Evolutionary conservation across 2,329 filamentous ascomycete species (phyloP).

Genomic region (Sporothrix protearum): DNA sequence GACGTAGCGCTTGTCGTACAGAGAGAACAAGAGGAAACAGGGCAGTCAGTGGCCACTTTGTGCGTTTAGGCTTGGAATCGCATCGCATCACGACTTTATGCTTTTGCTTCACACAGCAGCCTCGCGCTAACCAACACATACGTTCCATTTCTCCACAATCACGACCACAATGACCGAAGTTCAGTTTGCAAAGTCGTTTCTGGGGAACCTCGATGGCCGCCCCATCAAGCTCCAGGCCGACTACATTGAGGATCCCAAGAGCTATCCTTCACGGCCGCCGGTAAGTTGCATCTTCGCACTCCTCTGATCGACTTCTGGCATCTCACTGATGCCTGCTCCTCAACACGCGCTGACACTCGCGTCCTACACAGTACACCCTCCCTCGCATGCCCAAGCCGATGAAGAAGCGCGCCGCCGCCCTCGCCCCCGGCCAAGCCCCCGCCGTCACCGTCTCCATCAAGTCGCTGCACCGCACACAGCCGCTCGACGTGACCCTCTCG

Average conservation of each 20-base stretch:
- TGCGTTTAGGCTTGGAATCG: background rate
- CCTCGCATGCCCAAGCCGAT: constrained; percentile 62
- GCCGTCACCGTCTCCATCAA: constrained; percentile 62
- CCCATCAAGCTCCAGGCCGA: constrained; percentile 81
- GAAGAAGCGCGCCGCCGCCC: constrained; percentile 44
- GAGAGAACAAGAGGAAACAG: background rate
- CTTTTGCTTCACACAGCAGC: background rate
- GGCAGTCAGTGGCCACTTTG: background rate
- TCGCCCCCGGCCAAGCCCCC: constrained; percentile 51
- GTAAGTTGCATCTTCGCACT: constrained; percentile 53
- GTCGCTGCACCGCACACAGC: constrained; percentile 67
- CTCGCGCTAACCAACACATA: background rate
- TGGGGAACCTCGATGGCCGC: constrained; percentile 72
- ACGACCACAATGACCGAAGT: constrained; percentile 68
- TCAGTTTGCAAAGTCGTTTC: constrained; percentile 78
- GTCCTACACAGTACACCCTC: constrained; percentile 60
- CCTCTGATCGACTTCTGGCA: too few species aligned
- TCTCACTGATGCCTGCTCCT: background rate
- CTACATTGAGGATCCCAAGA: constrained; percentile 81
- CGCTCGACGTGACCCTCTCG: constrained; percentile 60
- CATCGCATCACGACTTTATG: background rate
- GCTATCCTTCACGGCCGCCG: constrained; percentile 70
- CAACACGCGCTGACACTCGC: background rate
- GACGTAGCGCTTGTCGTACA: constrained; percentile 3
- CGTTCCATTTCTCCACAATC: background rate